These are phyloP conservation scores for Suhomyces chickasaworum DNA, from an alignment of 1,139 yeast genomes.

Conservation along the genomic window DNA sequence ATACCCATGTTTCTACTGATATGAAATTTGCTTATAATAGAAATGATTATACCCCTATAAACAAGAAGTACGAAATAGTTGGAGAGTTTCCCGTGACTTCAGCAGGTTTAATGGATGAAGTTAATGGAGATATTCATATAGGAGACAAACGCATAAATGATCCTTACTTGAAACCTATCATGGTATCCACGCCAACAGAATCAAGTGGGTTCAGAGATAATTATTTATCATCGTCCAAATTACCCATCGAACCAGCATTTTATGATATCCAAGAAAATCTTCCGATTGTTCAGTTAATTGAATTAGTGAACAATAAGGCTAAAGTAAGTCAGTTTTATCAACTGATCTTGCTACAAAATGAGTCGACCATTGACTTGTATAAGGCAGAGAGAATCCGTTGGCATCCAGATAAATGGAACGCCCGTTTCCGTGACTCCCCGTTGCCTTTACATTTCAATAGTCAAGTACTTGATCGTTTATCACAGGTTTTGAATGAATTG, in stretches of 20 bases:
- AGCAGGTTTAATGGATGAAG: conserved; percentile 43
- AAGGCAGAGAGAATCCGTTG: conserved; percentile 59
- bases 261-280: conserved; percentile 16
- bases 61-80: conserved; percentile 33
- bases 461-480: conserved; percentile 33
- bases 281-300: conserved; percentile 21
- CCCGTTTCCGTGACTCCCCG: conserved; percentile 16
- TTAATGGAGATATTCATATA: conserved; percentile 34
- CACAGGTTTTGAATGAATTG: conserved; percentile 35
- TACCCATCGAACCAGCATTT: conserved; percentile 19
- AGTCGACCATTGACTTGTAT: conserved; percentile 29
- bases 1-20: conserved; percentile 13
- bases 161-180: conserved; percentile 28
- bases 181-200: background rate
- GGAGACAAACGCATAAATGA: conserved; percentile 47
- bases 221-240: conserved; percentile 16
- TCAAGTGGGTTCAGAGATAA: conserved; percentile 9
- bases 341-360: conserved; percentile 19
- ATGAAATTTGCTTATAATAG: conserved; percentile 21
- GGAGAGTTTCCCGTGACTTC: conserved; percentile 41
- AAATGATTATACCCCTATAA: conserved; percentile 19
- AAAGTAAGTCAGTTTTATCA: conserved; percentile 32
- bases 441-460: conserved; percentile 19
- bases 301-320: conserved; percentile 24
- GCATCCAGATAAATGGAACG: conserved; percentile 68